Percentiles rank a stretch among this genome's conserved stretches.
phyloP scores from a whole-genome alignment of 345 rosid genomes.

The Gossypium arboreum region DNA sequence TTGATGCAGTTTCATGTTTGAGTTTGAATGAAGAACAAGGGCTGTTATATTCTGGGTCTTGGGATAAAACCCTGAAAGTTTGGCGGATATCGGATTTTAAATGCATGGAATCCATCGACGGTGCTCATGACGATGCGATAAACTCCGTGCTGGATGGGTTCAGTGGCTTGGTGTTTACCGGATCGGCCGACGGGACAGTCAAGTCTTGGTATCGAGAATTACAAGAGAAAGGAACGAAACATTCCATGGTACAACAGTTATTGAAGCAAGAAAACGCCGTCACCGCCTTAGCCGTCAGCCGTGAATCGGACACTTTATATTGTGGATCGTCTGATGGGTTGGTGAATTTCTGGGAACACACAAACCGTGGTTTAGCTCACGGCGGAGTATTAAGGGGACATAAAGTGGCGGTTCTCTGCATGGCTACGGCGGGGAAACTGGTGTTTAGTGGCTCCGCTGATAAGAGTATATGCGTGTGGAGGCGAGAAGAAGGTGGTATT shows the following conservation, averaged over 20 bases:
- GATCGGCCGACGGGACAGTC: constrained; percentile 68
- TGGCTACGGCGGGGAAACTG: constrained; percentile 54
- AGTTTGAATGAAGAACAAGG: constrained; percentile 50
- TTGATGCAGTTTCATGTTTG: constrained; percentile 63
- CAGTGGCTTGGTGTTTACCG: constrained; percentile 51
- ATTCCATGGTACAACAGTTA: constrained; percentile 52
- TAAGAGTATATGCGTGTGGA: constrained; percentile 81
- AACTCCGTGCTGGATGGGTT: constrained; percentile 44
- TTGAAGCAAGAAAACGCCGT: constrained; percentile 70
- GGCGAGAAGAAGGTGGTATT: constrained; percentile 48
- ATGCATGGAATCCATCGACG: constrained; percentile 46
- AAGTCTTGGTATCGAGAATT: constrained; percentile 60
- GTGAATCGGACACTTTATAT: constrained; percentile 43
- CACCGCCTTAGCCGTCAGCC: constrained; percentile 58
- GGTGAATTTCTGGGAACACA: constrained; percentile 61
- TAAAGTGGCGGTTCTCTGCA: constrained; percentile 57
- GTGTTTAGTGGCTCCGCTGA: constrained; percentile 86
- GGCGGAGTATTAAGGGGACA: constrained; percentile 62
- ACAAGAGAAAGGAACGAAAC: constrained; percentile 54
- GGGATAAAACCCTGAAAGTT: constrained; percentile 62
- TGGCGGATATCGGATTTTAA: constrained; percentile 54
- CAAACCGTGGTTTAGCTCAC: constrained; percentile 36
- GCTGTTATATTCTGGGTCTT: constrained; percentile 58
- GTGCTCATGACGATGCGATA: constrained; percentile 65
- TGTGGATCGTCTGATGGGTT: constrained; percentile 65